Evolutionary conservation across 768 basidiomycete genomes (phyloP).

Genomic region (Calocybe indica): DNA sequence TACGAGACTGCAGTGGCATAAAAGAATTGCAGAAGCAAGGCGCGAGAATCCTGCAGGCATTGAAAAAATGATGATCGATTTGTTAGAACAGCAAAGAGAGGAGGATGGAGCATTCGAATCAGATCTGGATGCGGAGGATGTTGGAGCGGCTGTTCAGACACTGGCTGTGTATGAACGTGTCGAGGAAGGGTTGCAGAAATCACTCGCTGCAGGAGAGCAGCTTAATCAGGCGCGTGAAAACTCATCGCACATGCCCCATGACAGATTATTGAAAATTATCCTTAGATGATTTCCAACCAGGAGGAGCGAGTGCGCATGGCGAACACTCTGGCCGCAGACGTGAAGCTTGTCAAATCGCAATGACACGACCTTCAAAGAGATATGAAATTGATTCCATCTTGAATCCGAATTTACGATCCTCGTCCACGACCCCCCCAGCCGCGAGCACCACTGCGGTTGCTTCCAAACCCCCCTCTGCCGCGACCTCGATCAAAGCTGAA

Average conservation of each 20-base stretch:
- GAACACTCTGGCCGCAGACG: constrained; percentile 38
- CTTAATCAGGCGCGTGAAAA: constrained; percentile 41
- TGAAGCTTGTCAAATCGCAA: constrained; percentile 39
- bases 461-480: constrained; percentile 40
- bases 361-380: constrained; percentile 18
- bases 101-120: constrained; percentile 12
- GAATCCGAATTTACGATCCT: constrained; percentile 9
- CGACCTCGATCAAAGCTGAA: constrained; percentile 25
- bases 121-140: not conserved
- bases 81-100: constrained; percentile 23
- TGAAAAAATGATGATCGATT: constrained; percentile 30
- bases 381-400: constrained; percentile 10
- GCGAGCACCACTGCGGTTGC: constrained; percentile 39
- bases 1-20: constrained; percentile 71
- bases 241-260: not conserved
- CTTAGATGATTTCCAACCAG: constrained; percentile 42
- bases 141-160: too few species aligned
- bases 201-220: constrained; percentile 37
- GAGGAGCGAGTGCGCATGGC: constrained; percentile 44
- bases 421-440: constrained; percentile 35
- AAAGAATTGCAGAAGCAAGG: constrained; percentile 61
- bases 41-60: constrained; percentile 51
- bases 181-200: constrained; percentile 25
- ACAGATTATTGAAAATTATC: not conserved
- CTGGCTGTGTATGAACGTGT: constrained; percentile 10